Percentiles rank a stretch among this genome's conserved stretches.
phyloP scores from a whole-genome alignment of 1,284 basidiomycete genomes.

The Cystobasidium slooffiae region DNA sequence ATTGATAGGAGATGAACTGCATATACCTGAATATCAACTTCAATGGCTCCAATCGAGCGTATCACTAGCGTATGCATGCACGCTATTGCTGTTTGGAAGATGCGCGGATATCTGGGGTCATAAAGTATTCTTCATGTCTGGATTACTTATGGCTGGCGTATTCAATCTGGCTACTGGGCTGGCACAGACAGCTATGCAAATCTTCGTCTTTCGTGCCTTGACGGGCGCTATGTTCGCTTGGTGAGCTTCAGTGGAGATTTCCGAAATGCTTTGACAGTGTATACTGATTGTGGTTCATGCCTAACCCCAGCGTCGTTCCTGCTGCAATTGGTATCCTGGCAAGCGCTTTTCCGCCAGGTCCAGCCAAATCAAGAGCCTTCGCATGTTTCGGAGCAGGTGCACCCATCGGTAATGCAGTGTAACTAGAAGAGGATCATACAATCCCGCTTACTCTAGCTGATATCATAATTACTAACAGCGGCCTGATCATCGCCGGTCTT shows the following conservation, averaged over 20 bases:
- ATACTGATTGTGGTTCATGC: not conserved
- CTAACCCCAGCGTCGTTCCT: slow-evolving; percentile 34
- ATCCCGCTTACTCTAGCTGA: too few species aligned
- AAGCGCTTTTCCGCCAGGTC: slow-evolving; percentile 54
- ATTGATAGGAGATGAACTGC: slow-evolving; percentile 9
- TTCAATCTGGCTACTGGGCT: slow-evolving; percentile 32
- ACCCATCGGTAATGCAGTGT: slow-evolving; percentile 74
- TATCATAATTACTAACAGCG: slow-evolving; percentile 5
- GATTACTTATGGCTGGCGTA: slow-evolving; percentile 14
- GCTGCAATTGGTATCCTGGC: slow-evolving; percentile 54
- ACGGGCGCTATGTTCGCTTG: slow-evolving; percentile 33
- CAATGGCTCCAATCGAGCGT: slow-evolving; percentile 44
- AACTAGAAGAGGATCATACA: slow-evolving; percentile 55
- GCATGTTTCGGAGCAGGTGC: slow-evolving; percentile 65
- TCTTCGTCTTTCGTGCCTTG: slow-evolving; percentile 35
- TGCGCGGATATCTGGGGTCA: slow-evolving; percentile 74
- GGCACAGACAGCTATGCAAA: slow-evolving; percentile 28
- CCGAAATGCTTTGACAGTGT: not conserved
- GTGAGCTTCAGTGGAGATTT: not conserved
- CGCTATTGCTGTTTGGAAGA: slow-evolving; percentile 71
- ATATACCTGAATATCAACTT: slow-evolving; percentile 29
- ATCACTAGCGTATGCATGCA: slow-evolving; percentile 46
- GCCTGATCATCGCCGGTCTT: slow-evolving; percentile 26
- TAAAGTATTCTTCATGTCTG: slow-evolving; percentile 58
- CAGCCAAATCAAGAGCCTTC: slow-evolving; percentile 54